phyloP scores from a whole-genome alignment of 2,329 filamentous ascomycete species.

The Lachnellula subtilissima region DNA sequence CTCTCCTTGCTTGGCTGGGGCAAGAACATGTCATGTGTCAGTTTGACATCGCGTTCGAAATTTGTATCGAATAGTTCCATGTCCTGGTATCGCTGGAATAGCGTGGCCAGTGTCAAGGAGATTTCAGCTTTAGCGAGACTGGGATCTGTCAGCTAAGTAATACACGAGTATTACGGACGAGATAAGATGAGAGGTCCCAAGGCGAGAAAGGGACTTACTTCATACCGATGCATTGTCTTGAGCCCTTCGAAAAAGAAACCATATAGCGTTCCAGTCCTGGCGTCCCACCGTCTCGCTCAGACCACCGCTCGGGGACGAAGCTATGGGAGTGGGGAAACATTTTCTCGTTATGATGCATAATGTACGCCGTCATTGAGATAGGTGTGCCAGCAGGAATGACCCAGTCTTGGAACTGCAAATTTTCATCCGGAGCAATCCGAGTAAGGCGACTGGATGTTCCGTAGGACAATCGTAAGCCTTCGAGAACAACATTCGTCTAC shows the following conservation, averaged over 20 bases:
- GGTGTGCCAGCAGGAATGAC: conserved; percentile 19
- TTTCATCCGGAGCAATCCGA: conserved; percentile 9
- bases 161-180: background rate
- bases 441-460: conserved; percentile 12
- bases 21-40: conserved; percentile 15
- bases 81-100: conserved; percentile 12
- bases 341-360: conserved; percentile 16
- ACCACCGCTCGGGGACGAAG: conserved; percentile 22
- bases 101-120: conserved; percentile 8
- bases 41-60: conserved; percentile 10
- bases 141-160: background rate
- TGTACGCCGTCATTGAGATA: conserved; percentile 14
- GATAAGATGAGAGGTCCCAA: too few relatives aligned
- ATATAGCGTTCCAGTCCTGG: conserved; percentile 15
- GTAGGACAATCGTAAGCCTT: conserved; percentile 14
- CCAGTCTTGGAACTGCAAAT: conserved; percentile 10
- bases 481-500: conserved; percentile 7
- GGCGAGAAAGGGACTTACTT: conserved; percentile 1
- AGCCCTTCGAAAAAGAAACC: conserved; percentile 19
- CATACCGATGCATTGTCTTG: conserved; percentile 19
- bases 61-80: conserved; percentile 14
- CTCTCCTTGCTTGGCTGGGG: conserved; percentile 8
- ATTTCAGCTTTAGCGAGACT: conserved; percentile 20
- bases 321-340: conserved; percentile 15
- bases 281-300: conserved; percentile 20